A percentile compares a stretch with the other conserved stretches of the same genome.
These are phyloP conservation scores for Penicillium sp. DNA, from an alignment of 2,329 filamentous ascomycete genomes.

Conservation along the genomic window DNA sequence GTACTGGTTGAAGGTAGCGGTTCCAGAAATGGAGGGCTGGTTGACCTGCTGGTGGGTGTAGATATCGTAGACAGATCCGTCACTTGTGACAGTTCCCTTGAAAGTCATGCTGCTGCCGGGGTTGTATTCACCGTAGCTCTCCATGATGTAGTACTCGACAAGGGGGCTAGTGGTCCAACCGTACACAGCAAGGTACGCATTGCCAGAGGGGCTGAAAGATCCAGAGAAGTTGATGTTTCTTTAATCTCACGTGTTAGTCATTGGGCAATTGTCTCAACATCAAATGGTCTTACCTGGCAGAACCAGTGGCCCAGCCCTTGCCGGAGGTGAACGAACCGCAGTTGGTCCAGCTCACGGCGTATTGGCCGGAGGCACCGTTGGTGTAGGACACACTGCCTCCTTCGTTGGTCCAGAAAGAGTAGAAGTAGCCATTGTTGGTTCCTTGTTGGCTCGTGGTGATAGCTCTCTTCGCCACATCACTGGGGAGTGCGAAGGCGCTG, in stretches of 20 bases:
- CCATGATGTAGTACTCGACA: conserved; percentile 43
- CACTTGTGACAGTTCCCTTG: conserved; percentile 39
- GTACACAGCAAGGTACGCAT: conserved; percentile 40
- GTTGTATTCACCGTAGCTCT: conserved; percentile 38
- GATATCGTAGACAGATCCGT: conserved; percentile 42
- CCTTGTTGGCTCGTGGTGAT: conserved; percentile 33
- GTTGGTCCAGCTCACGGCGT: conserved; percentile 50
- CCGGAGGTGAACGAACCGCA: conserved; percentile 59
- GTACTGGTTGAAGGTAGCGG: conserved; percentile 46
- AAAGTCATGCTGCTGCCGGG: conserved; percentile 28
- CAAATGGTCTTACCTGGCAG: conserved; percentile 43
- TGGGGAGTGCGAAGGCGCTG: conserved; percentile 27
- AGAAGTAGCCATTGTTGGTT: conserved; percentile 50
- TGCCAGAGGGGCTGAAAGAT: conserved; percentile 33
- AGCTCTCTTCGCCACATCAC: conserved; percentile 17
- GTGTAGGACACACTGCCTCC: conserved; percentile 48
- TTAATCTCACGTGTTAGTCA: neutral
- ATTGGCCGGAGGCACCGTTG: conserved; percentile 48
- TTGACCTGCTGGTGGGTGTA: conserved; percentile 41
- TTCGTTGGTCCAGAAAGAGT: conserved; percentile 54
- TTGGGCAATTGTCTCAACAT: neutral
- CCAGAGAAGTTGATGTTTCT: conserved; percentile 34
- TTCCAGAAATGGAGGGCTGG: conserved; percentile 43
- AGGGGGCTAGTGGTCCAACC: conserved; percentile 44
- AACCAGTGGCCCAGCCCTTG: conserved; percentile 61